A percentile compares a stretch with the other conserved stretches of the same genome.
Conservation (phyloP, 257 asterid genomes). For the Nicotiana attenuata region DNA sequence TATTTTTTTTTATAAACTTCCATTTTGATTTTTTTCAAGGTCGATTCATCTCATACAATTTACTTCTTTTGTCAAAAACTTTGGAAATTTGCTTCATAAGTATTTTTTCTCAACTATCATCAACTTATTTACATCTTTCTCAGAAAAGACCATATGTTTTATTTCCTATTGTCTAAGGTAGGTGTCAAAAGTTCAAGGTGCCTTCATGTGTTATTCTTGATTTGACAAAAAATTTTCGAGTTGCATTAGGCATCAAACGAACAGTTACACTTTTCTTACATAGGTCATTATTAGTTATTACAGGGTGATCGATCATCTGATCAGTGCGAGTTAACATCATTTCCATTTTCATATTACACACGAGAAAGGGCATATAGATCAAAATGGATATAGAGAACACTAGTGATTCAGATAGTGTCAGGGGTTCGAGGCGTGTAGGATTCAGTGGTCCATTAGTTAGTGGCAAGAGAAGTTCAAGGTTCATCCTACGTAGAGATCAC, state of each 20-base stretch:
- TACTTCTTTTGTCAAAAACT: background rate
- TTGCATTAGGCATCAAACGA: background rate
- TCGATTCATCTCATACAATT: background rate
- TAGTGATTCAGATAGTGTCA: background rate
- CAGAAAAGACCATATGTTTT: background rate
- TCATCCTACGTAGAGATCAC: constrained; percentile 13
- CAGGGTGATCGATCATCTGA: background rate
- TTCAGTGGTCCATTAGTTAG: constrained; percentile 10
- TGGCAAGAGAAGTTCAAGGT: background rate
- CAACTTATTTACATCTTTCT: background rate
- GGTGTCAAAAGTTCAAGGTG: background rate
- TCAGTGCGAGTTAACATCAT: background rate
- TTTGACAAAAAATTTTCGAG: no score
- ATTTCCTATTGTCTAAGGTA: background rate
- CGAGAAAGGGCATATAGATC: no score
- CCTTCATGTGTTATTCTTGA: no score
- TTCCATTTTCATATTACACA: background rate
- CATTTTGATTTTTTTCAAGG: background rate
- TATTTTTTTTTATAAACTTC: background rate
- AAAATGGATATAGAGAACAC: background rate
- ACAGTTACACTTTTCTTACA: background rate
- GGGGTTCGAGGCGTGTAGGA: background rate
- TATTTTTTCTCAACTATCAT: background rate
- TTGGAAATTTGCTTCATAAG: background rate
- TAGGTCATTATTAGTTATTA: background rate